Evolutionary conservation across 768 basidiomycete species (phyloP), one percentile per base, ranked within the genome.

Genomic region (Lactarius evosmus): DNA sequence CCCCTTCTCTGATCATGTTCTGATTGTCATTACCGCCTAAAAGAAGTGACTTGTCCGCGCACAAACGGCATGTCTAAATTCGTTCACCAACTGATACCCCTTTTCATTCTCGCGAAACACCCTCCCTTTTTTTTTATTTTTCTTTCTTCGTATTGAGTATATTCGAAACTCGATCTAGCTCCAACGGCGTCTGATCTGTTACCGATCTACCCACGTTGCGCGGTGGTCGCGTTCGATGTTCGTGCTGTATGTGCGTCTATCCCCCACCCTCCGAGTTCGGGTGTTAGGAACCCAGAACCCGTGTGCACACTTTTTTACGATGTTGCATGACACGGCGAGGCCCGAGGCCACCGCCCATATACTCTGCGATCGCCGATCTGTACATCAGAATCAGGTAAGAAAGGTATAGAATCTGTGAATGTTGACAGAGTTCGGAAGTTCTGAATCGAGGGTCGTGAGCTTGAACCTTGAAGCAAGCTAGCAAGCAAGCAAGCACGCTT

Each of bases 301-400:
- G 25, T 25, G 22, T 49, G 12, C 46, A 6, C 22, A 49, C 25
- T 22, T 22, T 49, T 14, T 49, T 49, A 4, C 46, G 6, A 12
- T 27, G 46, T 49, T 49, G 46, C 46, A 49, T 2, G 46, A 49
- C 46, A 49, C 44, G 44, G 44, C 22, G 44, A 9, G 44, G 44
- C 11, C n/a, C 22, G 44, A 9, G 44, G 44, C 11, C n/a, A 12
- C 44, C 46, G 46, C 46, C 46, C 46, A 49, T 49, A 27, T 49
- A 52, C 50, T 51, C 25, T 9, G 52, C 25, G 53, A 61, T 61
- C 60, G 41, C 33, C 41, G 53, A 55, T 61, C 53, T 29, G 52
- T 53, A n/a, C 27, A 12, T 53, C 12, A 50, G 9, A 51, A 33
- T 38, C n/a, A 30, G 29, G 30, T 9, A 44, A 22, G 38, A 14